These are phyloP conservation scores for Microdochium bolleyi DNA, from an alignment of 2,329 filamentous ascomycete species.

Conservation along the genomic window DNA sequence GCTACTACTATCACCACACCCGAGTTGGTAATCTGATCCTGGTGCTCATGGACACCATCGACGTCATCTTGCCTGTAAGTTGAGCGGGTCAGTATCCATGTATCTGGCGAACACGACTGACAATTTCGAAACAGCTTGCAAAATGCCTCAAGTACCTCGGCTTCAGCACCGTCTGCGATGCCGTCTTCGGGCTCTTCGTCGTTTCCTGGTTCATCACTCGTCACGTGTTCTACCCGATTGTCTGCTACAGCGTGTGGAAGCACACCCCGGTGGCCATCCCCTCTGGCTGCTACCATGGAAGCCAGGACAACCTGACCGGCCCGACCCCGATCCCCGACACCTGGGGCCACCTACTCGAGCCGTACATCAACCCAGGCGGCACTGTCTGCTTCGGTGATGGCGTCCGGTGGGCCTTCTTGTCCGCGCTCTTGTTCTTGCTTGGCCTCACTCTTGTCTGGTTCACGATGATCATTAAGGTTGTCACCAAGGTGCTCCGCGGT, in stretches of 20 bases:
- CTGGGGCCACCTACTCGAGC: constrained; percentile 60
- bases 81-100: not conserved
- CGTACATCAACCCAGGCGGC: constrained; percentile 63
- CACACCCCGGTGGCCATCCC: constrained; percentile 55
- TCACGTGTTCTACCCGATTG: constrained; percentile 69
- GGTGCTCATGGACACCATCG: constrained; percentile 88
- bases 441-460: constrained; percentile 82
- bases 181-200: constrained; percentile 80
- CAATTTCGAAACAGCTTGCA: constrained; percentile 50
- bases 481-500: constrained; percentile 70
- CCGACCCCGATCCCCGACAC: constrained; percentile 44
- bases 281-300: constrained; percentile 63
- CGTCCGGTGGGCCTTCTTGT: constrained; percentile 71
- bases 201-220: constrained; percentile 75
- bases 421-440: constrained; percentile 70
- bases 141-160: constrained; percentile 92
- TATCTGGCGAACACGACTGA: constrained; percentile 3
- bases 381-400: constrained; percentile 71
- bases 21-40: constrained; percentile 84
- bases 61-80: constrained; percentile 77
- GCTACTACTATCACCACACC: constrained; percentile 81
- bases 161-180: constrained; percentile 68
- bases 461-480: constrained; percentile 76
- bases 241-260: constrained; percentile 75
- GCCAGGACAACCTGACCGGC: constrained; percentile 43